Conservation (phyloP, 1,284 basidiomycete species). For the Cronartium quercuum region DNA sequence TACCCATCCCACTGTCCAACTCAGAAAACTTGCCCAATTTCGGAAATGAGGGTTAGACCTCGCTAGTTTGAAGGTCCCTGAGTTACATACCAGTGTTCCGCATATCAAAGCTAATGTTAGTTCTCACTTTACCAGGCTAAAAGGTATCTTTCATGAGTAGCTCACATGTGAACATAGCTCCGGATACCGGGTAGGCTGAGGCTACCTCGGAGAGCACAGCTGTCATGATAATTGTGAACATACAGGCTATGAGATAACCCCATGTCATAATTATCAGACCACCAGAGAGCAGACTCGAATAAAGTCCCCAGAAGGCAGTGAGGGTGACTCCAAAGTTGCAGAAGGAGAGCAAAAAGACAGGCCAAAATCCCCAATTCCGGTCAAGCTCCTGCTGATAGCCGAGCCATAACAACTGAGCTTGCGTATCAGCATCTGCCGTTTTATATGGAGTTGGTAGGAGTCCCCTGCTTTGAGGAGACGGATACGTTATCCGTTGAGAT, state of each 20-base stretch:
- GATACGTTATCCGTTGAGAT: no score
- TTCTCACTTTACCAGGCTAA: no score
- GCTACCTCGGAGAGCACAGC: constrained; percentile 21
- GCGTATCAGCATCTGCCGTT: no score
- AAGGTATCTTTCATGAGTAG: not conserved
- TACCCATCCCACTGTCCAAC: constrained; percentile 15
- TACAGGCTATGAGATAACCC: constrained; percentile 3
- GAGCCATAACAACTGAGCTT: constrained; percentile 4
- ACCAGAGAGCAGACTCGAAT: not conserved
- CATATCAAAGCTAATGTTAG: no score
- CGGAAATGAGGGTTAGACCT: constrained; percentile 8
- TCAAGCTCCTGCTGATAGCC: constrained; percentile 30
- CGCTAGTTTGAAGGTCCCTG: constrained; percentile 34
- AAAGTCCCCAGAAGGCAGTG: constrained; percentile 7
- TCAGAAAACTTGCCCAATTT: constrained; percentile 25
- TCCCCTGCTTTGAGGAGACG: no score
- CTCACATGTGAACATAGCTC: constrained; percentile 38
- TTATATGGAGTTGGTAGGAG: no score
- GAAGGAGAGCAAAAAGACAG: constrained; percentile 20
- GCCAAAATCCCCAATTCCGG: constrained; percentile 35
- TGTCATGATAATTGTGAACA: not conserved
- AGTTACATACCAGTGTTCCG: no score
- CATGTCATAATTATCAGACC: constrained; percentile 5
- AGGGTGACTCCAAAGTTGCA: constrained; percentile 6
- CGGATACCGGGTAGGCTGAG: constrained; percentile 32